Evolutionary conservation across 192 early-diverging fungal species (phyloP), one percentile per base, ranked within the genome.

Genomic region (Diversispora eburnea): DNA sequence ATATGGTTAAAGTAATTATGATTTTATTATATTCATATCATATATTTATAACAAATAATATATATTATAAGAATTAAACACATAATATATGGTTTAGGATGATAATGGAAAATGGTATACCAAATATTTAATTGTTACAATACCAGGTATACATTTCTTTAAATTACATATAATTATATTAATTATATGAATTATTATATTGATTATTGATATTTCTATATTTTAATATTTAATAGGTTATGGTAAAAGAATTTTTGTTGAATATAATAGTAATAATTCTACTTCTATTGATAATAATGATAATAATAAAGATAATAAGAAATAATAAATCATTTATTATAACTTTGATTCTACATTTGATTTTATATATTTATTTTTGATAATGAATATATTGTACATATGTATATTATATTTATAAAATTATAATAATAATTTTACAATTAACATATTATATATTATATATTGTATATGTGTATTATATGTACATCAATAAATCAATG

Each of bases 1-100:
- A 87, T 49, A 85, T 85, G 84, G 70, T 83, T 54, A 87, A 87
- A 73, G 83, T 67, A 67, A 22, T 22, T 62, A 39, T 42, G 6
- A 41, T 15, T 15, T 43, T 41, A 33, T 51, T 13, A 62, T 41
- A 4, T 41, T 43, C 13, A 19, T 42, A 13, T 15, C 15, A 61
- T 41, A 4, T 33, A 42, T 62, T 41, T 61, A 41, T 62, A 13
- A 15, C 9, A 42, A 41, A 41, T 62, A 33, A 33, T 33, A 33
- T 33, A 33, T 33, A 33, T 33, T 33, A 33, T 33, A 2, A 33
- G 0, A 33, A 33, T 33, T 33, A 33, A 33, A 33, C 25, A 15
- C 41, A 33, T 19, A 41, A 17, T 62, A 7, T 41, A 62, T 12
- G 13, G 5, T 62, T 62, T 42, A 62, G 60, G 39, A 62, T 43